Evolutionary conservation across 2,329 filamentous ascomycete genomes (phyloP).

Genomic region (Orbilia ellipsospora): DNA sequence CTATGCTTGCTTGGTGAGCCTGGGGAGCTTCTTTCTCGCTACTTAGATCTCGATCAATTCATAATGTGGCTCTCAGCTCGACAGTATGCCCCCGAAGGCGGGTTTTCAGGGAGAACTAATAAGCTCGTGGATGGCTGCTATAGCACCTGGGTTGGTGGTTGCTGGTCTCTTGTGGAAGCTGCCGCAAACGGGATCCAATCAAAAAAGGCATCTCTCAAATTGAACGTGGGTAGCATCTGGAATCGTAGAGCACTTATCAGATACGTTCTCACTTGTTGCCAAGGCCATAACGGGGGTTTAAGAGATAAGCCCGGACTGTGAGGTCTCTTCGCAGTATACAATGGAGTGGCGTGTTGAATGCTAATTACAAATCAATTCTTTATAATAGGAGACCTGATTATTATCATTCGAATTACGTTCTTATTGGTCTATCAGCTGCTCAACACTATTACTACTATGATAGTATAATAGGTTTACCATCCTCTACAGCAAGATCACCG

Average conservation of each 20-base stretch:
- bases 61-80: conserved; percentile 88
- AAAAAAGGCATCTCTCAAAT: not conserved
- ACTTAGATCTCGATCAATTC: conserved; percentile 78
- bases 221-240: conserved; percentile 70
- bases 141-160: conserved; percentile 95
- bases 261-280: conserved; percentile 90
- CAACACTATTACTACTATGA: conserved; percentile 58
- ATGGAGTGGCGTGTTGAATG: not conserved
- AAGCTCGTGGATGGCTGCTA: conserved; percentile 99
- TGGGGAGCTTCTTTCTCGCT: conserved; percentile 61
- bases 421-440: conserved; percentile 57
- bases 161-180: conserved; percentile 90
- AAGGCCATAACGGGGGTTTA: conserved; percentile 82
- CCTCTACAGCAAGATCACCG: conserved; percentile 11
- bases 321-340: conserved; percentile 62
- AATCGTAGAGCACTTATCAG: conserved; percentile 84
- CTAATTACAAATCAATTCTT: not conserved
- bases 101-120: conserved; percentile 92
- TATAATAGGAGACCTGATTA: conserved; percentile 56
- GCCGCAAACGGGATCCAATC: conserved; percentile 67
- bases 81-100: conserved; percentile 90
- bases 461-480: not conserved
- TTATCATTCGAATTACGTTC: conserved; percentile 58
- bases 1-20: conserved; percentile 86
- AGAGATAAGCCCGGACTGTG: conserved; percentile 93